These are phyloP conservation scores for Aspergillus persii DNA, from an alignment of 2,329 filamentous ascomycete genomes.

Conservation along the genomic window DNA sequence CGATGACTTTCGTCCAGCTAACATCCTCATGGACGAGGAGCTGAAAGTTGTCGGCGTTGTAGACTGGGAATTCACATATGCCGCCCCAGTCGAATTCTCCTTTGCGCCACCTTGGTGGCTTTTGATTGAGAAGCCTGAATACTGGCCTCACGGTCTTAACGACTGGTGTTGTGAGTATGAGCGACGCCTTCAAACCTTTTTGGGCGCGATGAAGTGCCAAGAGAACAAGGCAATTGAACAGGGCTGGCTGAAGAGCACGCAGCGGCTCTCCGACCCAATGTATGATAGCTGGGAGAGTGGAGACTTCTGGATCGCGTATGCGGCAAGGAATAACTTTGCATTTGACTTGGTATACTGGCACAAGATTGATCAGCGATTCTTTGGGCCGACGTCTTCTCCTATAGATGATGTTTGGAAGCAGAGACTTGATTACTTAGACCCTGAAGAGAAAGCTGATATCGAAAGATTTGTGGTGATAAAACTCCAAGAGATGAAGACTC, in stretches of 20 bases:
- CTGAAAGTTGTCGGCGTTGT: slow-evolving; percentile 15
- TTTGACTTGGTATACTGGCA: slow-evolving; percentile 12
- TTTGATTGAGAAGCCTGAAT: slow-evolving; percentile 21
- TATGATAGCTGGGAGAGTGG: slow-evolving; percentile 10
- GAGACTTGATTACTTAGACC: not conserved
- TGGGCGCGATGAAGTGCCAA: slow-evolving; percentile 15
- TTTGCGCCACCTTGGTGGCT: slow-evolving; percentile 24
- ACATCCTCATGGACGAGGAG: slow-evolving; percentile 14
- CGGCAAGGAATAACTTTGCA: slow-evolving; percentile 7
- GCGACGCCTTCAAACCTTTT: slow-evolving; percentile 14
- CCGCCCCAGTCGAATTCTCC: slow-evolving; percentile 21
- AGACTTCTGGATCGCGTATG: slow-evolving; percentile 12
- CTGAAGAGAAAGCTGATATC: slow-evolving; percentile 3
- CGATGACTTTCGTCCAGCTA: slow-evolving; percentile 20
- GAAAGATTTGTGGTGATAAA: not conserved
- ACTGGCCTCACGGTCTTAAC: slow-evolving; percentile 18
- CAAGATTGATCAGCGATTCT: slow-evolving; percentile 11
- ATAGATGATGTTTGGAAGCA: not conserved
- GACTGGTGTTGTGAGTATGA: slow-evolving; percentile 19
- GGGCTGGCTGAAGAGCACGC: slow-evolving; percentile 9
- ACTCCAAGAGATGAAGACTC: not conserved
- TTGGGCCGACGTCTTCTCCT: not conserved
- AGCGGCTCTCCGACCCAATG: slow-evolving; percentile 17
- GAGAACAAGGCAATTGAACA: slow-evolving; percentile 10
- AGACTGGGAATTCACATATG: slow-evolving; percentile 28